Evolutionary conservation across 176 grass and related monocot species (phyloP), one percentile per base, ranked within the genome.

Genomic region (Juncus effusus): DNA sequence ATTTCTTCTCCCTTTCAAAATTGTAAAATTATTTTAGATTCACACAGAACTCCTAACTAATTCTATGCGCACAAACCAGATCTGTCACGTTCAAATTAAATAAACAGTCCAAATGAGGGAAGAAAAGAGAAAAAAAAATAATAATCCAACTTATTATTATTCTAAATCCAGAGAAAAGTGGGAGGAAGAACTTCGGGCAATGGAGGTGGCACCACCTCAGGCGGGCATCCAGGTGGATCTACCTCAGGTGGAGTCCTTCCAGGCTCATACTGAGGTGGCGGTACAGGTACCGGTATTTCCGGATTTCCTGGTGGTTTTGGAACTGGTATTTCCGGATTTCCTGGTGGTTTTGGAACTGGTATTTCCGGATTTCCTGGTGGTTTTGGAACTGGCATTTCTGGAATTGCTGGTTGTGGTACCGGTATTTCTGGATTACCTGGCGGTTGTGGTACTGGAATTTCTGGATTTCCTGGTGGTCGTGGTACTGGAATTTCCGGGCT

Each of bases 401-500:
- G 15, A 6, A 76, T 56, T 15, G 84, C 81, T 11, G 71, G 67
- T 10, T 70, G 78, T 16, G 53, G 13, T 0, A 47, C 2, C 10
- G 78, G 13, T 36, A 67, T 73, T 0, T 67, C 67, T 19, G 75
- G 70, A 0, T 75, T 1, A 4, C 37, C 55, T 0, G 78, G 82
- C 8, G 60, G 78, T 13, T 81, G 74, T 6, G 76, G 76, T 9
- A 12, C 50, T 9, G 16, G n/a, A 28, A 35, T 50, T 37, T 51
- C 45, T 3, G 65, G 65, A 35, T 69, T 51, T 6, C 7, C 52
- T 42, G 70, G 74, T 9, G 60, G 50, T 3, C 10, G 60, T 15
- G 69, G 65, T 56, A 74, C 67, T 10, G 70, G 44, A 4, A 85
- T 51, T 47, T 95, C 83, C 1, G 90, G 81, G 69, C 86, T 67